Conservation (phyloP, 345 rosid species). For the Gossypium thurberi region DNA sequence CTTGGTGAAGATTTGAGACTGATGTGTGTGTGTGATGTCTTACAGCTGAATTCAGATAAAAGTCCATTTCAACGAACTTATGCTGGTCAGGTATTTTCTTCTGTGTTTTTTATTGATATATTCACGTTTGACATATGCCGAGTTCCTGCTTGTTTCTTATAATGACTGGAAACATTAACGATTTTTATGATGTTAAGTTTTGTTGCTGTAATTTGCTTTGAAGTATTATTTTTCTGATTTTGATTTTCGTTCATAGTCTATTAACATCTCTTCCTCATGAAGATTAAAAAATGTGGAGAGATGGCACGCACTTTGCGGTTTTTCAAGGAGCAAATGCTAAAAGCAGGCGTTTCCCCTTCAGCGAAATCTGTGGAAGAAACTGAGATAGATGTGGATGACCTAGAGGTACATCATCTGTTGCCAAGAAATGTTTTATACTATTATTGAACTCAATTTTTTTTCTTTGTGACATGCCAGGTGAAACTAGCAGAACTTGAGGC, state of each 20-base stretch:
- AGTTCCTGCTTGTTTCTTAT: background rate
- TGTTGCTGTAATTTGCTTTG: background rate
- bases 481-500: conserved; percentile 92
- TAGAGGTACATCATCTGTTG: conserved; percentile 48
- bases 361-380: conserved; percentile 25
- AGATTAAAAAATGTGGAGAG: conserved; percentile 90
- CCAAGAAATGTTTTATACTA: conserved; percentile 10
- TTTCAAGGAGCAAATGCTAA: conserved; percentile 88
- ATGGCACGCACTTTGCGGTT: conserved; percentile 81
- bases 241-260: background rate
- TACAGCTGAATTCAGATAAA: conserved; percentile 87
- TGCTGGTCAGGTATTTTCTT: conserved; percentile 67
- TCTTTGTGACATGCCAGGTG: conserved; percentile 31
- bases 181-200: background rate
- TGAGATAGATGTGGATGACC: conserved; percentile 57
- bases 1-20: conserved; percentile 8
- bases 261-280: conserved; percentile 15
- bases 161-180: background rate
- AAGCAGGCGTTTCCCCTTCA: conserved; percentile 57
- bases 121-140: background rate
- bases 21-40: conserved; percentile 10
- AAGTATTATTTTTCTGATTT: background rate
- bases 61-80: conserved; percentile 95
- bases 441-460: background rate
- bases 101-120: background rate